These are phyloP conservation scores for Gracilariopsis chorda DNA, from an alignment of 23 red algal species.

Conservation along the genomic window DNA sequence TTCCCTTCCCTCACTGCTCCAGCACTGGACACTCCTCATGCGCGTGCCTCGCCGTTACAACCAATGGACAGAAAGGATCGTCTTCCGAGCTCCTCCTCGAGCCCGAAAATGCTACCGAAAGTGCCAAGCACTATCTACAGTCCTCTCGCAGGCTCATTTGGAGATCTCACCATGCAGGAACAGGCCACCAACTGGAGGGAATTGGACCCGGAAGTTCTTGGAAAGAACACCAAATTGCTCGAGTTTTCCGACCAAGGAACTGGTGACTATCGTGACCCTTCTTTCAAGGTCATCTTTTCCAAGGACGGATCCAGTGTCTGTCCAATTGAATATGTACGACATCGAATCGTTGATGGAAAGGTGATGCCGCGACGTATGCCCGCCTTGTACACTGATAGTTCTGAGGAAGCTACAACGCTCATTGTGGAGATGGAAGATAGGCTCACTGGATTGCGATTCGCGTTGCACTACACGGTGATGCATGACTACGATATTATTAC, in stretches of 20 bases:
- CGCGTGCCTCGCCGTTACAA: not conserved
- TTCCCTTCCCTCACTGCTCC: not conserved
- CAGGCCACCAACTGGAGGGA: slow-evolving; percentile 87
- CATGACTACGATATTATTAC: slow-evolving; percentile 93
- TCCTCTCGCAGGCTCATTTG: slow-evolving; percentile 22
- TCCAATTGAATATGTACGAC: slow-evolving; percentile 81
- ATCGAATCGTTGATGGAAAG: slow-evolving; percentile 85
- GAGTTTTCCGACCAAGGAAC: slow-evolving; percentile 96
- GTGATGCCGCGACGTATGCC: slow-evolving; percentile 73
- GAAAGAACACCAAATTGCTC: slow-evolving; percentile 93
- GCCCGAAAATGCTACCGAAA: not conserved
- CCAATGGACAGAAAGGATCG: not conserved
- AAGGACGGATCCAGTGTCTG: slow-evolving; percentile 80
- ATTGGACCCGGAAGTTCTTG: slow-evolving; percentile 88
- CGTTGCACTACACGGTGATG: slow-evolving; percentile 88
- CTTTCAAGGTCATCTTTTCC: slow-evolving; percentile 71
- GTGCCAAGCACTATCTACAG: slow-evolving; percentile 11
- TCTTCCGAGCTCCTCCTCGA: not conserved
- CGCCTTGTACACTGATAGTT: slow-evolving; percentile 64
- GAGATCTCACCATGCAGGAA: slow-evolving; percentile 34
- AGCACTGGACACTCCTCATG: not conserved
- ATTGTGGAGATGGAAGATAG: slow-evolving; percentile 93
- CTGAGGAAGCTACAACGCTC: slow-evolving; percentile 87
- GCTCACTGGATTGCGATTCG: slow-evolving; percentile 64
- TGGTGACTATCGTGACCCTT: slow-evolving; percentile 88